A percentile compares a stretch with the other conserved stretches of the same genome.
phyloP scores from a whole-genome alignment of 441 rosid genomes.

The Erodium trifolium region DNA sequence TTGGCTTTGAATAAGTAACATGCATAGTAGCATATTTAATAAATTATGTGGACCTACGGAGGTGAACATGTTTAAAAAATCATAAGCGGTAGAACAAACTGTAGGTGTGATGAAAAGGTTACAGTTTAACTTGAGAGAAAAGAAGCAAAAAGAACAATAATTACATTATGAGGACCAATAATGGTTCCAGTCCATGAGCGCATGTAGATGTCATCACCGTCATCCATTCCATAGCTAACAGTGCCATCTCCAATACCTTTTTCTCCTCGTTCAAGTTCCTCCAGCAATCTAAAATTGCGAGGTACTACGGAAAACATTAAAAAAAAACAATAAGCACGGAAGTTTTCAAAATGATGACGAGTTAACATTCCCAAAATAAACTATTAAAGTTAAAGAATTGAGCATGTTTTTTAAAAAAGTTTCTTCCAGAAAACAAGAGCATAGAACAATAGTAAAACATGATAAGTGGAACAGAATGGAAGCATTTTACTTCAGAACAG shows the following conservation, averaged over 20 bases:
- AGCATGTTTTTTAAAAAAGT: too few relatives aligned
- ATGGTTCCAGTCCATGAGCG: slow-evolving; percentile 99
- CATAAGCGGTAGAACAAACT: not conserved
- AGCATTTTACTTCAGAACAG: too few relatives aligned
- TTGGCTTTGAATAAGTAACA: not conserved
- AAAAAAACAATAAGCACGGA: slow-evolving; percentile 8
- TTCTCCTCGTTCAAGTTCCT: slow-evolving; percentile 98
- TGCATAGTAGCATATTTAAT: not conserved
- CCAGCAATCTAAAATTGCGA: slow-evolving; percentile 82
- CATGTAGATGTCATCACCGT: slow-evolving; percentile 96
- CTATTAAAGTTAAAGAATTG: too few relatives aligned
- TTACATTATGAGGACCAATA: slow-evolving; percentile 96
- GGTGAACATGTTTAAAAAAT: not conserved
- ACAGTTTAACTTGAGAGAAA: not conserved
- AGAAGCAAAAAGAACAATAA: not conserved
- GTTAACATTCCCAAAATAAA: not conserved
- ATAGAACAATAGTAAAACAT: too few relatives aligned
- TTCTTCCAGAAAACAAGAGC: too few relatives aligned
- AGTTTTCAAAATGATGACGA: not conserved
- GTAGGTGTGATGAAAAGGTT: not conserved
- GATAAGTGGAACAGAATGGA: too few relatives aligned
- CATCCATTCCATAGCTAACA: slow-evolving; percentile 87
- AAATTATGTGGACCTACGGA: not conserved
- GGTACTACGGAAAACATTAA: slow-evolving; percentile 48
- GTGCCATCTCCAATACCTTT: slow-evolving; percentile 46